Evolutionary conservation across 2,329 filamentous ascomycete species (phyloP), one percentile per base, ranked within the genome.

Genomic region (Apiospora pterosperma): DNA sequence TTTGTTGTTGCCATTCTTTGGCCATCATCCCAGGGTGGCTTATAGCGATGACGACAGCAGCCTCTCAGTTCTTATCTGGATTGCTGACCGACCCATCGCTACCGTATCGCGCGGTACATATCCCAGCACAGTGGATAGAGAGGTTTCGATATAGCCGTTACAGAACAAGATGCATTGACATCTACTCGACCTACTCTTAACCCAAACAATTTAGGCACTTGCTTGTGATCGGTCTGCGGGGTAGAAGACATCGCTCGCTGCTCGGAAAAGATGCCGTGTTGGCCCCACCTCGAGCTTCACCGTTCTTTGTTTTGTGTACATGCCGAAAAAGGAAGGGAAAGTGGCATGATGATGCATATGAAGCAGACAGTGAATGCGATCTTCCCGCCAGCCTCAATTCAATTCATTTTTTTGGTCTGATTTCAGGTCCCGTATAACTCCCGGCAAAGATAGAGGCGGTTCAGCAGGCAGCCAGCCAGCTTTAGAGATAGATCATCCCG

Each of bases 401-500:
- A 16, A 31, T 55, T 55, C 28, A 55, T n/a, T 34, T 55, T 34
- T 52, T 52, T 31, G 25, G 25, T 55, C 48, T 55, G 34, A 34
- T 34, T 55, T 55, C 34, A 34, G 25, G 48, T n/a, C 34, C 16
- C 48, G 25, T 52, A 11, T 34, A 5, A 28, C 8, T 34, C 48
- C 48, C 31, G 48, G 38, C 16, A 25, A 55, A 55, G 48, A 52
- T 52, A 34, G 48, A 34, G 48, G 48, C 48, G 48, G n/a, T n/a
- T n/a, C 48, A 55, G 48, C 48, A n/a, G 48, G 28, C 48, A 55
- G 28, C 28, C 48, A n/a, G n/a, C n/a, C n/a, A n/a, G n/a, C n/a
- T n/a, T n/a, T 55, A 55, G 25, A 55, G 48, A 55, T 55, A 55
- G 48, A 55, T 55, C 48, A 55, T 55, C 44, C 48, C 48, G 48